These are phyloP conservation scores for Aureobasidium musti DNA, from an alignment of 2,329 filamentous ascomycete genomes.

Conservation along the genomic window DNA sequence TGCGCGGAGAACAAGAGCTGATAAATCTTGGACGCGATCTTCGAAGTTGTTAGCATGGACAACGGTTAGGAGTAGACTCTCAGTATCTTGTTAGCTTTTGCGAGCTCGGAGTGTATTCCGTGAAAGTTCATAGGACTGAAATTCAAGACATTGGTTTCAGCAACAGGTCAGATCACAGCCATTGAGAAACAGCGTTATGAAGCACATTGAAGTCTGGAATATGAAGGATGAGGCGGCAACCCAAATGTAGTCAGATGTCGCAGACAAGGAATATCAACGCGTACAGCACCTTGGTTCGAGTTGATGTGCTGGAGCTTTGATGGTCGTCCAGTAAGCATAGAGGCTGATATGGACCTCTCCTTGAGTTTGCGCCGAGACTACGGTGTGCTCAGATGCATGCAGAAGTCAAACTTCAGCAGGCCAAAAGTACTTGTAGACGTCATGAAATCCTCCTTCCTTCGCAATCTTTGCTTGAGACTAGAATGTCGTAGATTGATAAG, in stretches of 20 bases:
- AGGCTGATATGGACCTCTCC: background rate
- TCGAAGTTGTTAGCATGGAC: background rate
- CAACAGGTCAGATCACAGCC: background rate
- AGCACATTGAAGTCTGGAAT: background rate
- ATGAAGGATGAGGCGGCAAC: background rate
- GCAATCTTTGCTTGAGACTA: background rate
- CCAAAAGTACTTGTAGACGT: background rate
- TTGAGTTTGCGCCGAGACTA: background rate
- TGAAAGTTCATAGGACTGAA: background rate
- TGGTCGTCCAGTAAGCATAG: background rate
- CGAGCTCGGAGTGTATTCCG: background rate
- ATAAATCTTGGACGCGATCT: background rate
- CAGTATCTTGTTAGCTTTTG: background rate
- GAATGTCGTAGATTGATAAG: background rate
- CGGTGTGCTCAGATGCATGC: background rate
- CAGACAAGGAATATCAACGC: no score
- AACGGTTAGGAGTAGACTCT: background rate
- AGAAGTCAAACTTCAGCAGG: background rate
- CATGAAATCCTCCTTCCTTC: background rate
- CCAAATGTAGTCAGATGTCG: background rate
- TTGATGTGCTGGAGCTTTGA: background rate
- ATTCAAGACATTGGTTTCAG: background rate
- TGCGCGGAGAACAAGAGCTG: background rate
- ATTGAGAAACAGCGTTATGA: background rate
- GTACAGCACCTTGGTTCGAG: no score